Evolutionary conservation across 2,329 filamentous ascomycete species (phyloP).

Genomic region (Alternaria alternata): DNA sequence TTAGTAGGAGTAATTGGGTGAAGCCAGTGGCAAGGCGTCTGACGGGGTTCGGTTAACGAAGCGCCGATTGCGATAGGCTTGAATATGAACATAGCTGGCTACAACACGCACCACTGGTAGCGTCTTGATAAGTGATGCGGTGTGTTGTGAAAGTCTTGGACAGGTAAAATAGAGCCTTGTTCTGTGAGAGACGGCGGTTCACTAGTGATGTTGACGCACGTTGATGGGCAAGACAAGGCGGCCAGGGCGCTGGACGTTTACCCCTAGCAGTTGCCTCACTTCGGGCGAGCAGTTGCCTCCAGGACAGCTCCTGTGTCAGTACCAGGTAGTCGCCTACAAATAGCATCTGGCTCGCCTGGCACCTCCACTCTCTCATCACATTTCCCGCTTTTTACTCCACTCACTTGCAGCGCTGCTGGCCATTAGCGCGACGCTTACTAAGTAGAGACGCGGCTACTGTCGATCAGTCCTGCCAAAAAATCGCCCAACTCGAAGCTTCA

Average conservation of each 20-base stretch:
- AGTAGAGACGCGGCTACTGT: conserved; percentile 39
- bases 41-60: conserved; percentile 17
- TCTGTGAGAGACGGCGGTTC: neutral
- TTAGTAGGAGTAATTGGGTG: conserved; percentile 30
- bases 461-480: conserved; percentile 46
- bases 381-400: conserved; percentile 26
- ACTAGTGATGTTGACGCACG: conserved; percentile 14
- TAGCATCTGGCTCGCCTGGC: conserved; percentile 5
- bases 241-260: conserved; percentile 14
- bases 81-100: conserved; percentile 9
- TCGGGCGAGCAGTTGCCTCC: conserved; percentile 12
- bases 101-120: neutral
- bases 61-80: conserved; percentile 4
- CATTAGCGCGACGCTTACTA: conserved; percentile 42
- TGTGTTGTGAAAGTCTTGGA: neutral
- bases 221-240: conserved; percentile 19
- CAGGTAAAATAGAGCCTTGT: neutral
- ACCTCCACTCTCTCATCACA: conserved; percentile 9
- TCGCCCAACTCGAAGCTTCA: conserved; percentile 26
- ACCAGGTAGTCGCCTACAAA: conserved; percentile 8
- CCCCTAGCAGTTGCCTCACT: conserved; percentile 29
- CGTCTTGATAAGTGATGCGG: neutral
- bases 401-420: conserved; percentile 28
- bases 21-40: conserved; percentile 9
- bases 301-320: conserved; percentile 10